Base-by-base conservation (phyloP, 2,329 filamentous ascomycete genomes). In the Ascochyta pisi region DNA sequence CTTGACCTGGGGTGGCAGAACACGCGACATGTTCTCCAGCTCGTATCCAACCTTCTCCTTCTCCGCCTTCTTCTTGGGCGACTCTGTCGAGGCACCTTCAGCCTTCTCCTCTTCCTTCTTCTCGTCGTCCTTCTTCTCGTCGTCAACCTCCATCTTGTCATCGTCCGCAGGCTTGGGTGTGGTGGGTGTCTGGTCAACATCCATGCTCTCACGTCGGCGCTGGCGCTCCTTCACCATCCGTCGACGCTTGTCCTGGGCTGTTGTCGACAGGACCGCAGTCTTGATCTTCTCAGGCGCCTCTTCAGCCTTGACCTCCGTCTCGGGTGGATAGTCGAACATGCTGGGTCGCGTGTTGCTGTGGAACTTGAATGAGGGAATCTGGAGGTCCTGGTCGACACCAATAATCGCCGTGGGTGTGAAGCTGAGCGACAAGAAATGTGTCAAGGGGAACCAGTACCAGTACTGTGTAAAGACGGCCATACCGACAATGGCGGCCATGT, bases 361-460 rank as follows among this genome's bases (percentile, higher is more conserved):
- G 81, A 97, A 96, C 76, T 96, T 96, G 85, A 97, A 93, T 73
- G 88, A 89, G 19, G 96, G 92, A 50, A 96, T 92, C 69, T 97
- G 92, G 13, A 99, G 84, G 71, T 97, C 91, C 71, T 96, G 89
- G 73, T 99, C 93, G 24, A 99, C 86, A 57, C 91, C 94, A 67
- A 98, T 97, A 71, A 99, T 90, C 1, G 95, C 90, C 1, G 96
- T 99, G 1, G 95, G 95, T n/a, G 91, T 92, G 79, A 99, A 98
- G 70, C 92, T 93, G 59, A 99, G 83, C 0, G 94, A 96, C 54
- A 99, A 77, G 86, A 99, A 99, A 78, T 99, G 95, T 27, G 95
- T 96, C 69, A 98, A 89, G 57, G 95, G 95, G 86, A 99, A 99
- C 95, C 95, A 99, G 82, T 99, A 99, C 95, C 95, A 99, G 82